Conservation (phyloP, 495 filamentous ascomycete genomes). For the Trichoderma reesei region DNA sequence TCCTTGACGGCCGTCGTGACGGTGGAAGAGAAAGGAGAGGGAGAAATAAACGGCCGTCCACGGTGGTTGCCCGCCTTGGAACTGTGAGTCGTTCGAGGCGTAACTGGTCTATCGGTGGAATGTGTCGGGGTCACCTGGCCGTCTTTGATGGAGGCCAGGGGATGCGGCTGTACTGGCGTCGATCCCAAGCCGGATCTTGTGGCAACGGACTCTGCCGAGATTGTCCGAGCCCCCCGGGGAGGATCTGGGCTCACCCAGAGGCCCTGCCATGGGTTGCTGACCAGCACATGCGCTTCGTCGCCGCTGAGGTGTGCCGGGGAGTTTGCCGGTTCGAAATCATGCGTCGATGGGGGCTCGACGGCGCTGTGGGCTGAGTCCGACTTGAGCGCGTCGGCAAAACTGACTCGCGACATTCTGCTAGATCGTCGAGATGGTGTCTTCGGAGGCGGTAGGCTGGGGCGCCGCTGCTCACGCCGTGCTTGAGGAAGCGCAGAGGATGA, state of each 20-base stretch:
- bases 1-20: slow-evolving; percentile 38
- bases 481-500: neutral
- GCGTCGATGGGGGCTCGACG: neutral
- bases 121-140: neutral
- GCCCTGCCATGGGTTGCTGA: slow-evolving; percentile 1
- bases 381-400: slow-evolving; percentile 21
- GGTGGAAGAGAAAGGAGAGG: slow-evolving; percentile 38
- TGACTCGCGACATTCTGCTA: slow-evolving; percentile 26
- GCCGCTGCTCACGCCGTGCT: slow-evolving; percentile 8
- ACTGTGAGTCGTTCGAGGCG: slow-evolving; percentile 19
- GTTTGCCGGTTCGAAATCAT: neutral
- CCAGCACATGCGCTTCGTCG: neutral
- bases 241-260: slow-evolving; percentile 5
- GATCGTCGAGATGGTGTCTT: slow-evolving; percentile 25
- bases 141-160: slow-evolving; percentile 3
- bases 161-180: slow-evolving; percentile 8
- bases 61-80: slow-evolving; percentile 23
- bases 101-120: slow-evolving; percentile 21
- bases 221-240: slow-evolving; percentile 13
- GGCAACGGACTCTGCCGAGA: slow-evolving; percentile 30
- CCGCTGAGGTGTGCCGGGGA: neutral
- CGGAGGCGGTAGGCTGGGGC: slow-evolving; percentile 18
- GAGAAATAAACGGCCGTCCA: slow-evolving; percentile 33
- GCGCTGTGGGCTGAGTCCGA: slow-evolving; percentile 14
- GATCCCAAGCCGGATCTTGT: neutral